Evolutionary conservation across 108 stramenopile genomes (phyloP), one percentile per base, ranked within the genome.

Genomic region (Epipyxis sp.): DNA sequence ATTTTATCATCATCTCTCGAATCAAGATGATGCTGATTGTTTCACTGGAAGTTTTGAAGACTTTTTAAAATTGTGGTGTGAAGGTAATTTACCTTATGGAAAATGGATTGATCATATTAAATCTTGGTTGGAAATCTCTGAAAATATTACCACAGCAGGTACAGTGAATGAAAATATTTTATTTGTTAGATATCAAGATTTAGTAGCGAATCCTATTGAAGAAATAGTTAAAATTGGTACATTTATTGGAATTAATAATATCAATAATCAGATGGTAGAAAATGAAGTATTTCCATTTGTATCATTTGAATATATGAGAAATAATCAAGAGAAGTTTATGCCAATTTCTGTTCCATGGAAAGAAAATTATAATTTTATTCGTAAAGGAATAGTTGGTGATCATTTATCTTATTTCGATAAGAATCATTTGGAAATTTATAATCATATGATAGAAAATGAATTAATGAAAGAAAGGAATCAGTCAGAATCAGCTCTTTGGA

Each of bases 1-100:
- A 30, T 91, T 91, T 78, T 90, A 87, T 69, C 87, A 90, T 76
- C 91, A 91, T 59, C 67, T 91, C 3, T 78, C 85, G n/a, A 87
- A 90, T 76, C 88, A 89, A 50, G 71, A 27, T 46, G 78, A 62
- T 62, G 42, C 0, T 44, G 78, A 59, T 32, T 13, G 1, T 1
- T 69, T 30, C 40, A 42, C 62, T 40, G 78, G 78, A 30, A 32
- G 34, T 1, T 37, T 69, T 35, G 1, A 27, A 3, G 78, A 29
- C 0, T 78, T 78, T 59, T 32, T 62, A 44, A 1, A 29, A 39
- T 1, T 6, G 1, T 10, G 32, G 35, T 6, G 1, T 1, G 27
- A 10, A 20, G 42, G 42, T 1, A 6, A 27, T 13, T 16, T 65
- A 16, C 40, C 42, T 1, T 78, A 43, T 46, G 78, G 65, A 30